phyloP scores from a whole-genome alignment of 2,329 filamentous ascomycete genomes.

The Sporothrix globosa region DNA sequence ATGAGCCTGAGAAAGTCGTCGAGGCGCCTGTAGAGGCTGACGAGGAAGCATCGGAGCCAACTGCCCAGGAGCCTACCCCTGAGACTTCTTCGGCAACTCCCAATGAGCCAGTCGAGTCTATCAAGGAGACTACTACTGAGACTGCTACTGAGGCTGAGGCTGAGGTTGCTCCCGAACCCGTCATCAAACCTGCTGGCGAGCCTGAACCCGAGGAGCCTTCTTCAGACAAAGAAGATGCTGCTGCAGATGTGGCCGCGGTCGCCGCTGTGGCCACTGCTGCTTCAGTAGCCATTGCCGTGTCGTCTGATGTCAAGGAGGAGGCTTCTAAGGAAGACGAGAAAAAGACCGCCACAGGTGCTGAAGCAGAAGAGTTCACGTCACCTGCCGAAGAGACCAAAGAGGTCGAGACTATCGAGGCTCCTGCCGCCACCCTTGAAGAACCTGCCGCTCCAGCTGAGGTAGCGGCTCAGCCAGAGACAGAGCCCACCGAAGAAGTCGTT shows the following conservation, averaged over 20 bases:
- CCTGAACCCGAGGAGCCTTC: neutral
- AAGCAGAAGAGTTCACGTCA: neutral
- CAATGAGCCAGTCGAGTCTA: neutral
- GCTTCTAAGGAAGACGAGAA: slow-evolving; percentile 12
- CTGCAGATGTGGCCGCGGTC: neutral
- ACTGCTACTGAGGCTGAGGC: neutral
- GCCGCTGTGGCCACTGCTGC: slow-evolving; percentile 10
- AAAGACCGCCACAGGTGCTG: neutral
- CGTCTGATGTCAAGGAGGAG: neutral
- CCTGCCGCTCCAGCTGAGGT: neutral
- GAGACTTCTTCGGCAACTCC: neutral
- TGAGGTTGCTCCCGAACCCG: neutral
- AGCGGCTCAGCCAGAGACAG: neutral
- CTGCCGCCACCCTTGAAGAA: neutral
- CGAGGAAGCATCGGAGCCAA: neutral
- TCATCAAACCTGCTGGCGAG: neutral
- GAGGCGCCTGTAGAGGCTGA: neutral
- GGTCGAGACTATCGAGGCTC: neutral
- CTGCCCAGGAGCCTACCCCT: neutral
- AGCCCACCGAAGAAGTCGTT: neutral
- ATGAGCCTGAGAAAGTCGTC: neutral
- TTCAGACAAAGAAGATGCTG: neutral
- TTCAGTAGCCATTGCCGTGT: neutral
- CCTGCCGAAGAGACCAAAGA: slow-evolving; percentile 21
- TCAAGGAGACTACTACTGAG: neutral